Percentiles rank a stretch among this genome's conserved stretches.
These are phyloP conservation scores for Trichoderma koningiopsis DNA, from an alignment of 2,329 filamentous ascomycete genomes.

Conservation along the genomic window DNA sequence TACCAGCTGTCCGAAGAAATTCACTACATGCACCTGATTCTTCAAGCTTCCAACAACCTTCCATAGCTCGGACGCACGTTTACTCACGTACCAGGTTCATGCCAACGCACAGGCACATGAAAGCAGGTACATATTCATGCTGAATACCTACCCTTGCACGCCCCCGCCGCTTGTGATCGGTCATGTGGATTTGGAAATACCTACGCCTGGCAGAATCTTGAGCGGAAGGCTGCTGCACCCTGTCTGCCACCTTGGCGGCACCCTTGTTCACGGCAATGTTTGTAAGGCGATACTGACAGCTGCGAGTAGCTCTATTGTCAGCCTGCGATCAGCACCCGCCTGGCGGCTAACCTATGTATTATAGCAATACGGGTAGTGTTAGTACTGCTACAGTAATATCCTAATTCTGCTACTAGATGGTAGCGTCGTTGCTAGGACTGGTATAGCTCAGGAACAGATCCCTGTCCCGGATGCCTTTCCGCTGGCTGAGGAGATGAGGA, in stretches of 20 bases:
- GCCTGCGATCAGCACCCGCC: conserved; percentile 3
- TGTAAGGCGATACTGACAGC: conserved; percentile 4
- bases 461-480: conserved; percentile 20
- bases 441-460: neutral
- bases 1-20: neutral
- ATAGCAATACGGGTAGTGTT: neutral
- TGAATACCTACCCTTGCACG: neutral
- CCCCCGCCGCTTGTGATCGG: conserved; percentile 2
- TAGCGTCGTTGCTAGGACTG: neutral
- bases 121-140: neutral
- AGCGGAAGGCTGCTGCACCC: conserved; percentile 13
- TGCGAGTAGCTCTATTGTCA: neutral
- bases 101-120: neutral
- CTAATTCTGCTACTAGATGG: neutral
- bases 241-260: neutral
- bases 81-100: conserved; percentile 4
- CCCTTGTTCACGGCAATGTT: conserved; percentile 6
- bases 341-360: neutral
- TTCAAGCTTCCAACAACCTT: conserved; percentile 1
- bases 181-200: conserved; percentile 22
- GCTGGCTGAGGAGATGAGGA: conserved; percentile 1
- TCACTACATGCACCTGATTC: neutral
- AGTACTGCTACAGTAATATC: neutral
- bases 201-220: conserved; percentile 23
- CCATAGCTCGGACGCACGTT: conserved; percentile 1